Evolutionary conservation across 805 yeast genomes (phyloP).

Genomic region (Teunomyces panamensis): DNA sequence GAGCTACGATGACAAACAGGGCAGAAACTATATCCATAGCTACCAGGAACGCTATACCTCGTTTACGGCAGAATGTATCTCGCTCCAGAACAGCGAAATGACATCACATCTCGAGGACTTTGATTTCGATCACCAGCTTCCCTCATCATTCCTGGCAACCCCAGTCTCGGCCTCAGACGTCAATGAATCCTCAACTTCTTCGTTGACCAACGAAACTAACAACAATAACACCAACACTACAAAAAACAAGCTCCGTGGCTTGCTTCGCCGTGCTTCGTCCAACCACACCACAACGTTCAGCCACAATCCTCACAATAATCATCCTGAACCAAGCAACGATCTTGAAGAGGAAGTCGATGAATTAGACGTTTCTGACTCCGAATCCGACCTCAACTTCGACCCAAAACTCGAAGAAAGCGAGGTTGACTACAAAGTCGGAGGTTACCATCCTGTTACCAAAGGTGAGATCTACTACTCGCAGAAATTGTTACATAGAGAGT

Average conservation of each 20-base stretch:
- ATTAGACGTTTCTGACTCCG: slow-evolving; percentile 19
- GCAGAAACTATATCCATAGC: not conserved
- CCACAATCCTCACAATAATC: not conserved
- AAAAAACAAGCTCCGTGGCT: slow-evolving; percentile 4
- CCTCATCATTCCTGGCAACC: slow-evolving; percentile 15
- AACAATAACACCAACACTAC: not conserved
- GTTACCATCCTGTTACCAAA: slow-evolving; percentile 60
- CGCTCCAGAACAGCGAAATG: slow-evolving; percentile 39
- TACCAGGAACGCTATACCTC: slow-evolving; percentile 2
- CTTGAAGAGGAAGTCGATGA: slow-evolving; percentile 5
- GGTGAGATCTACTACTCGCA: slow-evolving; percentile 52
- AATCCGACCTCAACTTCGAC: slow-evolving; percentile 26
- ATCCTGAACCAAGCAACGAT: not conserved
- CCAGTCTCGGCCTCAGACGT: not conserved
- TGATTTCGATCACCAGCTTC: slow-evolving; percentile 24
- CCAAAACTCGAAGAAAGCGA: slow-evolving; percentile 46
- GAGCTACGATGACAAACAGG: slow-evolving; percentile 3
- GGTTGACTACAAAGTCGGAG: slow-evolving; percentile 55
- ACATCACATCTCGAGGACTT: slow-evolving; percentile 20
- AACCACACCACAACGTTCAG: not conserved
- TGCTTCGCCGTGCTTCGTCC: slow-evolving; percentile 5
- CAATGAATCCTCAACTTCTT: not conserved
- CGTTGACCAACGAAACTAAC: not conserved
- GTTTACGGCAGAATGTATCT: slow-evolving; percentile 36
- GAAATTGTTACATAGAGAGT: slow-evolving; percentile 33